A percentile compares a stretch with the other conserved stretches of the same genome.
Conservation (phyloP, 2,329 filamentous ascomycete genomes). For the Epichloe gansuensis region DNA sequence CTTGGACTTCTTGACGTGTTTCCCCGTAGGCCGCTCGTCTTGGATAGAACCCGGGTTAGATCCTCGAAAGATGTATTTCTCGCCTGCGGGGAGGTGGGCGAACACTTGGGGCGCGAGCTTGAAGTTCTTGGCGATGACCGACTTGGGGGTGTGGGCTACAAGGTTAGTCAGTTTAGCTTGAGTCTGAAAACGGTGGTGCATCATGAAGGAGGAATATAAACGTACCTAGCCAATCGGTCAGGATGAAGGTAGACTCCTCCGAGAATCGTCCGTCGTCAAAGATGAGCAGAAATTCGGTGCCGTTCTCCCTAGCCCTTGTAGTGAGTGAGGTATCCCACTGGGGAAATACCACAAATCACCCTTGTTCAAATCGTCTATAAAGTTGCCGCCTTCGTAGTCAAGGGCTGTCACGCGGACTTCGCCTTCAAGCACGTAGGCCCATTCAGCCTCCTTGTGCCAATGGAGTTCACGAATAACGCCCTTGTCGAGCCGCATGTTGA, state of each 20-base stretch:
- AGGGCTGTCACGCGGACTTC: slow-evolving; percentile 60
- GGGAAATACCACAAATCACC: slow-evolving; percentile 78
- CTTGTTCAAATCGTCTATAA: slow-evolving; percentile 63
- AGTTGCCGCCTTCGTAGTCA: slow-evolving; percentile 63
- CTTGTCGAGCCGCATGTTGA: slow-evolving; percentile 65
- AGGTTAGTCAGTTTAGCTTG: background rate
- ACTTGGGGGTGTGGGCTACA: slow-evolving; percentile 55
- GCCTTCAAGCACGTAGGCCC: slow-evolving; percentile 63
- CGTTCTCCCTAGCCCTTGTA: slow-evolving; percentile 59
- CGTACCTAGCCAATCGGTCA: slow-evolving; percentile 60
- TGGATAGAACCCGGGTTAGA: slow-evolving; percentile 51
- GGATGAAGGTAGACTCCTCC: slow-evolving; percentile 56
- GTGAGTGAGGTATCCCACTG: slow-evolving; percentile 62
- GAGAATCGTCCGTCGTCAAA: slow-evolving; percentile 40
- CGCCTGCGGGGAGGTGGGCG: slow-evolving; percentile 48
- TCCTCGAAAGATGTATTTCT: slow-evolving; percentile 72
- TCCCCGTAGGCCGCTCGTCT: slow-evolving; percentile 49
- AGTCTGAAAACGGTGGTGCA: background rate
- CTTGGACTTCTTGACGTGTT: slow-evolving; percentile 53
- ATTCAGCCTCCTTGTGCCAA: slow-evolving; percentile 73
- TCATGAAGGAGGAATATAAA: background rate
- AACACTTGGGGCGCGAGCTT: slow-evolving; percentile 60
- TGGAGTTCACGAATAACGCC: slow-evolving; percentile 67
- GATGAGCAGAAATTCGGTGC: slow-evolving; percentile 36
- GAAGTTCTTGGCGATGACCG: slow-evolving; percentile 65